Base-by-base conservation (phyloP, 129 eudicot species). In the Lactuca saligna region DNA sequence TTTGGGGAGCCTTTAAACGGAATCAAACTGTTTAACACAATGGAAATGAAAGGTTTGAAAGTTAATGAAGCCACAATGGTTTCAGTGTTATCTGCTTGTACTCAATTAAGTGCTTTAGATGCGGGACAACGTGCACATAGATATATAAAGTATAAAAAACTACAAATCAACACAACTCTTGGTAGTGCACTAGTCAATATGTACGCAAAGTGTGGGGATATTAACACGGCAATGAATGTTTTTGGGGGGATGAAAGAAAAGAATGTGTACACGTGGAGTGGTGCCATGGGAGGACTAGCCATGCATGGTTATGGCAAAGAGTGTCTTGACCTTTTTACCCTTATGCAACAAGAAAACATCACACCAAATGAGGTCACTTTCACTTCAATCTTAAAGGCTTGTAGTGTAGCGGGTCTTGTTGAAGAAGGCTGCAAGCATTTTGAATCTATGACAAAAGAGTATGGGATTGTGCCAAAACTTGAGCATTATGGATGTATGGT, bases 141-240 rank as follows among this genome's bases (percentile, higher is more conserved):
- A 31, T 67, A 74, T 85, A 67, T 74, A 10, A 49, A 17, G 63
- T 32, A 6, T 56, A 57, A 78, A 34, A 73, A 25, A 76, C 82
- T 61, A 13, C 70, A 49, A 58, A 29, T 75, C 8, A 80, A 75
- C 32, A 65, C 71, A 48, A 81, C 69, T 50, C 15, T 84, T 33
- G 83, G 83, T n/a, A 81, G 83, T 58, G 67, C 86, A 4, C 57
- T 84, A 13, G 66, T 85, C 12, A 75, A 85, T 41, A 78, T 81
- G 84, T 85, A 81, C 63, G 90, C 84, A 66, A 85, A 85, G 63
- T 81, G 84, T 53, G 90, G 90, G 13, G 81, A 74, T 48, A 77
- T 78, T 9, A 66, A 75, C 53, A 71, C 72, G 35, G 78, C 86
- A 8, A 75, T 75, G 54, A 72, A 66, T 7, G 79, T 79, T 38